Conservation (phyloP, 106 monocot genomes). For the Allium cepa region DNA sequence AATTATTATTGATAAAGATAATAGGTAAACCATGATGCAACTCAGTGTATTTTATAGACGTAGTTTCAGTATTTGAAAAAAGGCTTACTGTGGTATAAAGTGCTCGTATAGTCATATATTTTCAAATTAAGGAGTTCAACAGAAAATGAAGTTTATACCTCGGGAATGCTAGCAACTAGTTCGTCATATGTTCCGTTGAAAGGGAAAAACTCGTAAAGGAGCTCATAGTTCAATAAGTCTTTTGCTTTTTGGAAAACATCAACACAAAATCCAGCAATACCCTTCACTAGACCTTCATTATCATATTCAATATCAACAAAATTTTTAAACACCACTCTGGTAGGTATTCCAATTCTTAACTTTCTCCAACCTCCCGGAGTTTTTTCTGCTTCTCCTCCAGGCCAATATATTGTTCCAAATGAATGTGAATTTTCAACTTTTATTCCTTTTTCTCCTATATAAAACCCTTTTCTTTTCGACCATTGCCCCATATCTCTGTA, state of each 20-base stretch:
- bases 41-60: too few relatives aligned
- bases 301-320: constrained; percentile 4
- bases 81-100: too few relatives aligned
- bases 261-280: constrained; percentile 18
- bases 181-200: constrained; percentile 16
- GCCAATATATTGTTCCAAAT: constrained; percentile 12
- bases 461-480: not conserved
- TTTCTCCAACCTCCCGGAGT: constrained; percentile 19
- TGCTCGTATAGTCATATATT: too few relatives aligned
- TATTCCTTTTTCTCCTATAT: not conserved
- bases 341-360: constrained; percentile 18
- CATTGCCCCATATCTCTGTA: not conserved
- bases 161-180: constrained; percentile 3
- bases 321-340: not conserved
- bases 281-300: not conserved
- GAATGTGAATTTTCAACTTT: not conserved
- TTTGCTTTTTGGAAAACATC: constrained; percentile 7
- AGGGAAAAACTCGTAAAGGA: constrained; percentile 11
- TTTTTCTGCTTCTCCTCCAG: constrained; percentile 4
- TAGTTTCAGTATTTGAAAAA: too few relatives aligned
- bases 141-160: not conserved
- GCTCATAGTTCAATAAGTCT: constrained; percentile 11
- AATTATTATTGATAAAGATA: too few relatives aligned
- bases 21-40: too few relatives aligned
- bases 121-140: too few relatives aligned